Conservation (phyloP, 306 rosid species). For the Arachis stenosperma region DNA sequence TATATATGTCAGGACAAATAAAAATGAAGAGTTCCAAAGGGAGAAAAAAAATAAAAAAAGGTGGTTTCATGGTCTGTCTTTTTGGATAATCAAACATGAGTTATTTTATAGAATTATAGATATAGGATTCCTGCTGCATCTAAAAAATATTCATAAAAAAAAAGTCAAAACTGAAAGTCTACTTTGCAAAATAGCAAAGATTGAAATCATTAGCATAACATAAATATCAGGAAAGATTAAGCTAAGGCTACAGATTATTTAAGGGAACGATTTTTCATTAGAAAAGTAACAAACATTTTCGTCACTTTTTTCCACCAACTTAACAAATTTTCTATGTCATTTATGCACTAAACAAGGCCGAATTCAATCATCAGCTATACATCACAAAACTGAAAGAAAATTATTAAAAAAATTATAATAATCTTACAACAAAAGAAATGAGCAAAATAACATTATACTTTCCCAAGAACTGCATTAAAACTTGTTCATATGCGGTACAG, state of each 20-base stretch:
- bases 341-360: conserved; percentile 15
- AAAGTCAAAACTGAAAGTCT: not conserved
- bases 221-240: conserved; percentile 3
- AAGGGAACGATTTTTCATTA: conserved; percentile 6
- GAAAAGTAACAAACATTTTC: not conserved
- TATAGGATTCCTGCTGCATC: not conserved
- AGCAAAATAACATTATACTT: conserved; percentile 29
- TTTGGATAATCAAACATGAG: conserved; percentile 24
- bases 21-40: not conserved
- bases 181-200: conserved; percentile 7
- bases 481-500: conserved; percentile 29
- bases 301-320: not conserved
- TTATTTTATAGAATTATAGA: conserved; percentile 9
- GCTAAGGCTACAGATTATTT: not conserved
- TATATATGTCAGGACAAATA: not conserved
- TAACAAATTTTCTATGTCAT: conserved; percentile 4
- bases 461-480: conserved; percentile 19
- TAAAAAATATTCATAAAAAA: conserved; percentile 4
- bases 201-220: not conserved
- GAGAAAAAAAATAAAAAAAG: not conserved
- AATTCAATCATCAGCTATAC: conserved; percentile 31
- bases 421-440: conserved; percentile 16
- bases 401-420: not conserved
- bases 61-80: not conserved
- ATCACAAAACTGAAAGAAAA: conserved; percentile 22